Evolutionary conservation across 1,139 yeast species (phyloP).

Genomic region (Blastobotrys indianensis): DNA sequence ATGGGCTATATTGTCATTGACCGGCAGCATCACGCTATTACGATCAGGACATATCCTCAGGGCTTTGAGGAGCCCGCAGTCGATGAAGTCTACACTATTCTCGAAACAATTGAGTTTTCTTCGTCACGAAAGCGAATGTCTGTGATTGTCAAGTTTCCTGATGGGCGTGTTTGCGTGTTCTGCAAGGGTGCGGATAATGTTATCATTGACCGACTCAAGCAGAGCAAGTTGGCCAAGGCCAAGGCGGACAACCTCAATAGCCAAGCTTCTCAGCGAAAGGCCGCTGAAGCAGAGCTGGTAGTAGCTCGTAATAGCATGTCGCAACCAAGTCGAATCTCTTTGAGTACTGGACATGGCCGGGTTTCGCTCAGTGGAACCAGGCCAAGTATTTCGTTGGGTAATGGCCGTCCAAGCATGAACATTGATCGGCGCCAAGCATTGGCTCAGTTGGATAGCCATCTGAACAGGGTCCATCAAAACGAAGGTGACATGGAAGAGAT

Average conservation of each 20-base stretch:
- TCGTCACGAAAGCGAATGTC: slow-evolving; percentile 94
- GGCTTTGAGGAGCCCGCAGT: slow-evolving; percentile 65
- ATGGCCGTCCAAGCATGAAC: slow-evolving; percentile 24
- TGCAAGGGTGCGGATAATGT: slow-evolving; percentile 97
- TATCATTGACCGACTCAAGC: slow-evolving; percentile 67
- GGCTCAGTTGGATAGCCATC: slow-evolving; percentile 48
- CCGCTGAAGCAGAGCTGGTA: slow-evolving; percentile 75
- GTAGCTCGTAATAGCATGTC: slow-evolving; percentile 39
- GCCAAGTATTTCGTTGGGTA: slow-evolving; percentile 16
- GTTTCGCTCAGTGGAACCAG: slow-evolving; percentile 6
- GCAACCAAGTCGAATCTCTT: slow-evolving; percentile 4
- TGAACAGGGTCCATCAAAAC: slow-evolving; percentile 43
- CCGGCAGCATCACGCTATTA: slow-evolving; percentile 52
- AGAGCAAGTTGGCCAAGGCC: slow-evolving; percentile 49
- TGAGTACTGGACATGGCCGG: neutral
- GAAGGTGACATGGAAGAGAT: slow-evolving; percentile 57
- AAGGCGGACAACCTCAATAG: slow-evolving; percentile 62
- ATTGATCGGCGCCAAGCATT: slow-evolving; percentile 27
- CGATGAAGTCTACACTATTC: slow-evolving; percentile 62
- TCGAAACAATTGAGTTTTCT: slow-evolving; percentile 80
- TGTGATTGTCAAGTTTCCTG: slow-evolving; percentile 71
- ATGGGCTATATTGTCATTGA: slow-evolving; percentile 79
- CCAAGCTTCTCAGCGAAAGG: slow-evolving; percentile 58
- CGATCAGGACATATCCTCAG: slow-evolving; percentile 74
- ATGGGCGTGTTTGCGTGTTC: slow-evolving; percentile 66